These are phyloP conservation scores for Tremellales sp. DNA, from an alignment of 1,284 basidiomycete genomes.

Conservation along the genomic window DNA sequence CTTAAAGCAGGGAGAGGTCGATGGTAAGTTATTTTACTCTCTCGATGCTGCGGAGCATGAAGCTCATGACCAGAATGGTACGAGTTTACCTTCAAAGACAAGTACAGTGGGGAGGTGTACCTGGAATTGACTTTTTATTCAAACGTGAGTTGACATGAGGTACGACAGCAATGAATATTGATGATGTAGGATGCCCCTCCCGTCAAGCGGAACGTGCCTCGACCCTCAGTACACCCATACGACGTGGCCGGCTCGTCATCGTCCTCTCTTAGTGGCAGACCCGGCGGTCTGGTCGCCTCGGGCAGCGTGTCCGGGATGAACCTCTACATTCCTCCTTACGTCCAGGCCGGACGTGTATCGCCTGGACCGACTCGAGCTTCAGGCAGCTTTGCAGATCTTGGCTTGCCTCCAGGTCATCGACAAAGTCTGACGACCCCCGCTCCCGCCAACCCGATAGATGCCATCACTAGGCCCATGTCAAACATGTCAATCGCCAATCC, in stretches of 20 bases:
- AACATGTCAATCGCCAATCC: conserved; percentile 33
- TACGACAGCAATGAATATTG: not conserved
- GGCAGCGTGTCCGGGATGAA: conserved; percentile 42
- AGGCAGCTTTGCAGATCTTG: conserved; percentile 37
- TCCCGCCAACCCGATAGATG: conserved; percentile 19
- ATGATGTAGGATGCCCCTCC: conserved; percentile 39
- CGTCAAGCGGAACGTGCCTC: conserved; percentile 39
- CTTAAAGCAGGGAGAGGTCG: conserved; percentile 90
- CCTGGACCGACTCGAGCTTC: conserved; percentile 2
- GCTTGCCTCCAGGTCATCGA: conserved; percentile 31
- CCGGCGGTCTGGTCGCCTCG: conserved; percentile 19
- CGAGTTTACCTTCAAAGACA: conserved; percentile 77
- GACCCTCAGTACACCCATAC: conserved; percentile 27
- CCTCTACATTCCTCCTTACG: conserved; percentile 45
- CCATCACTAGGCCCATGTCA: conserved; percentile 34
- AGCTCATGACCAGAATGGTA: conserved; percentile 74
- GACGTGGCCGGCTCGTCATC: conserved; percentile 20
- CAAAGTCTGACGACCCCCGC: conserved; percentile 16
- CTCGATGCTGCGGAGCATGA: too few species aligned
- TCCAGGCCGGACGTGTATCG: conserved; percentile 15
- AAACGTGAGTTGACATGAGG: conserved; percentile 71
- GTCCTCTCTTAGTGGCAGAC: conserved; percentile 15
- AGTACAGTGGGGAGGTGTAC: conserved; percentile 90
- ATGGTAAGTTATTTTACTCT: conserved; percentile 62
- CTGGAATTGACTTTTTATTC: conserved; percentile 94